Base-by-base conservation (phyloP, 306 rosid species). In the Dryas drummondii region DNA sequence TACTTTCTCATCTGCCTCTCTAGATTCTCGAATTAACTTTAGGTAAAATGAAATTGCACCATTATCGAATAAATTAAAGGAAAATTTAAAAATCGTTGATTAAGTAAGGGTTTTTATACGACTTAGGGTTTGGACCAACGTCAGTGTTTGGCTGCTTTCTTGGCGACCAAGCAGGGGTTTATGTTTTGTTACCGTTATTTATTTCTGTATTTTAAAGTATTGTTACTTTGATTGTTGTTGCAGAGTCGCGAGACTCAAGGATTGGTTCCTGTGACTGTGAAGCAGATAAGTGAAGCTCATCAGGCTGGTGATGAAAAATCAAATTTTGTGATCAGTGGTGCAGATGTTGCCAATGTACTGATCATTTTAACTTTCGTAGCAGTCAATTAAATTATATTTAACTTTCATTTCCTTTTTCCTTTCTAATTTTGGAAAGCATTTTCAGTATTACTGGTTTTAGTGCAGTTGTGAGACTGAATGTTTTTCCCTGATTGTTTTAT, bases 291-390 rank as follows among this genome's bases (percentile, higher is more conserved):
- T 17, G 97, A 92, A 72, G 91, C 97, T 3, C 71, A 86, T 62
- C 96, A 92, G 9, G 71, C 97, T 44, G 96, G 98, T 2, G 98
- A 92, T 69, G 99, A 96, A 68, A 96, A 96, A 49, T 85, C 97
- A 0, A 96, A 82, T 75, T 89, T 90, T n/a, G 74, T 80, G 12
- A 84, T 96, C 79, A 84, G 78, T 66, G 99, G 97, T 3, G 89
- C 72, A 4, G 99, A 92, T 69, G 88, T 93, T 58, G 77, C 82
- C 76, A 96, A 96, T 79, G 99, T 96, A 89, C 0, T 80, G 3
- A 57, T 66, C 44, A 9, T 64, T 66, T 63, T 54, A 11, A 11
- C 2, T 65, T 32, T 1, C 37, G 37, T 32, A 32, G 37, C 37
- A 32, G 37, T 32, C 37, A 32, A 32, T 1, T 32, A 1, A 32